Percentiles rank a stretch among this genome's conserved stretches.
These are phyloP conservation scores for Candida manassasensis DNA, from an alignment of 805 yeast genomes.

Conservation along the genomic window DNA sequence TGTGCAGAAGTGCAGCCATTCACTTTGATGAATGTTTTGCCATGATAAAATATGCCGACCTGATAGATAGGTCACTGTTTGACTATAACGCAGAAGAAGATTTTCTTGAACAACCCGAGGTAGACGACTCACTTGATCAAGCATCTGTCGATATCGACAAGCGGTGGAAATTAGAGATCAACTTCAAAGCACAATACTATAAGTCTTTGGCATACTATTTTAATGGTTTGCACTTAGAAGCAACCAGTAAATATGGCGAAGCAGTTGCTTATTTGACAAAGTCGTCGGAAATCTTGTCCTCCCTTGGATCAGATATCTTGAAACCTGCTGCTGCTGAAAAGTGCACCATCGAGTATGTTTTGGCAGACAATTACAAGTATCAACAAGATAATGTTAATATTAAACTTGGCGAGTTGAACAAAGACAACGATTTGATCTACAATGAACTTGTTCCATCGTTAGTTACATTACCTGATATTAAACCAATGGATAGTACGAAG, in stretches of 20 bases:
- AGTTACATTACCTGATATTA: slow-evolving; percentile 58
- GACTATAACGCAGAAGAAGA: slow-evolving; percentile 17
- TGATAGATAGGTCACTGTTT: slow-evolving; percentile 8
- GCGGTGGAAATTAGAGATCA: slow-evolving; percentile 49
- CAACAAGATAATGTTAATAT: slow-evolving; percentile 37
- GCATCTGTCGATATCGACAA: slow-evolving; percentile 28
- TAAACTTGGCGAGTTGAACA: slow-evolving; percentile 45
- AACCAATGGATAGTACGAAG: slow-evolving; percentile 66
- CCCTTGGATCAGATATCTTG: slow-evolving; percentile 24
- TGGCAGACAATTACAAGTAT: slow-evolving; percentile 37
- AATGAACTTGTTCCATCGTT: slow-evolving; percentile 69
- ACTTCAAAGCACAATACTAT: slow-evolving; percentile 52
- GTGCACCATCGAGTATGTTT: slow-evolving; percentile 21
- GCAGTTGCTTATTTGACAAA: slow-evolving; percentile 62
- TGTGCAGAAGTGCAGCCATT: slow-evolving; percentile 58
- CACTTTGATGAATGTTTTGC: slow-evolving; percentile 51
- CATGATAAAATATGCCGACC: slow-evolving; percentile 27
- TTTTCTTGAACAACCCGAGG: slow-evolving; percentile 6
- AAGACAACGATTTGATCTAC: slow-evolving; percentile 87
- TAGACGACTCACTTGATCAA: slow-evolving; percentile 8
- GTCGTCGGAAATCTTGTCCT: slow-evolving; percentile 42
- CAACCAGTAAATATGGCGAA: slow-evolving; percentile 61
- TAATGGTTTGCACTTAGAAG: slow-evolving; percentile 52
- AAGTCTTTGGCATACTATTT: slow-evolving; percentile 57
- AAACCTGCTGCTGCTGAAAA: slow-evolving; percentile 19